A percentile compares a stretch with the other conserved stretches of the same genome.
Evolutionary conservation across 2,329 filamentous ascomycete species (phyloP).

Genomic region (Fusarium xylarioides): DNA sequence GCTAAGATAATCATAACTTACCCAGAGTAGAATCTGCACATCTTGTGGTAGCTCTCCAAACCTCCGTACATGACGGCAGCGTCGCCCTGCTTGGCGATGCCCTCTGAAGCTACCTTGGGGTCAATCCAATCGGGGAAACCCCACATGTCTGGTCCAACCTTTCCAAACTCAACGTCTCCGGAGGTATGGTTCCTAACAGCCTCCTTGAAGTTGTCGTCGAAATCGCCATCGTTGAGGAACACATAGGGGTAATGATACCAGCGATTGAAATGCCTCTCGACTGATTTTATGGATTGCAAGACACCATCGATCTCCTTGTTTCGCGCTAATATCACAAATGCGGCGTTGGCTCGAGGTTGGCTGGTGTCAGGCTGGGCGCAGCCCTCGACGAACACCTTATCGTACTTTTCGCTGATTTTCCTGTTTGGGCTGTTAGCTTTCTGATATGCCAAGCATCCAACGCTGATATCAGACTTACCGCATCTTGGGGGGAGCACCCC

Average conservation of each 20-base stretch:
- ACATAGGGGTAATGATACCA: constrained; percentile 99
- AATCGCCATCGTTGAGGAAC: constrained; percentile 96
- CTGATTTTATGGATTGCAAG: constrained; percentile 95
- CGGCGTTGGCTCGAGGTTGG: constrained; percentile 87
- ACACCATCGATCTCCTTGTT: constrained; percentile 98
- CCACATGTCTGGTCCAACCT: constrained; percentile 91
- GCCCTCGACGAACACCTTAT: constrained; percentile 94
- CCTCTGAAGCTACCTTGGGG: constrained; percentile 90
- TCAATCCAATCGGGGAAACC: constrained; percentile 98
- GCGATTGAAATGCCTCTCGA: constrained; percentile 98
- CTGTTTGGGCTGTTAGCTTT: constrained; percentile 57
- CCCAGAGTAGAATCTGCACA: constrained; percentile 99
- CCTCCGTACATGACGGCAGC: constrained; percentile 99
- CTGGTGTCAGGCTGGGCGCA: constrained; percentile 84
- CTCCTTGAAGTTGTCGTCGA: constrained; percentile 93
- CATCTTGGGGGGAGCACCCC: constrained; percentile 87
- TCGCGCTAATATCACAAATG: constrained; percentile 92
- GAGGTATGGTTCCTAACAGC: constrained; percentile 92
- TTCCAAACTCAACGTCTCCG: constrained; percentile 87
- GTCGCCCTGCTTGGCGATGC: constrained; percentile 96
- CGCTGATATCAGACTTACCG: constrained; percentile 65
- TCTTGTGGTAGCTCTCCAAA: constrained; percentile 98
- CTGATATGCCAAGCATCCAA: background rate
- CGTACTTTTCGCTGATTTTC: constrained; percentile 96
- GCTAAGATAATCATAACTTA: constrained; percentile 54